Base-by-base conservation (phyloP, 306 rosid species). In the Vicia villosa region DNA sequence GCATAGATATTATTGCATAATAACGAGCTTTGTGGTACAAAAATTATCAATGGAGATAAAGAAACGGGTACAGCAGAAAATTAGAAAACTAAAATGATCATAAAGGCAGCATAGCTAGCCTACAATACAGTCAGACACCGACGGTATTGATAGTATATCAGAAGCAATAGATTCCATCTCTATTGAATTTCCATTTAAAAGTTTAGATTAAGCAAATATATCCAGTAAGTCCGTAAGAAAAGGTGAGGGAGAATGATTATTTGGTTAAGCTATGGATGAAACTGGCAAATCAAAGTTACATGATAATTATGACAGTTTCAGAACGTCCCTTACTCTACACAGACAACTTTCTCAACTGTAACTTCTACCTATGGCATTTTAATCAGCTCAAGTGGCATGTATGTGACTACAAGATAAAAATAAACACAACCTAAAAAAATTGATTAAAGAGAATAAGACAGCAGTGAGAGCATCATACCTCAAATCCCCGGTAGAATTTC, bases 401-500 rank as follows among this genome's bases (percentile, higher is more conserved):
- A 34, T 34, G 51, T 58, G 6, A 49, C 19, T 12, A 56, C 32
- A 17, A 6, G 9, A 16, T 61, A 30, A 52, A 70, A 28, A 26
- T n/a, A 15, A 36, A 0, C n/a, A 63, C 19, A 66, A 46, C 13
- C 16, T 26, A 8, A 52, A 30, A 69, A 76, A 64, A 60, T 38
- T 36, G 55, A 26, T 8, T 38, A 49, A 10, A 47, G 36, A 37
- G 22, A 47, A 24, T 22, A 5, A 26, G 1, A 14, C n/a, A 70
- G 17, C 6, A 65, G 8, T 32, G 6, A 5, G 21, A 73, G 49
- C 42, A 28, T 11, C 9, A 22, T 47, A 90, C 98, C 95, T 90
- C 87, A 55, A 90, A 94, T 14, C 95, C 97, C 0, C 78, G 11
- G 60, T 94, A 94, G 77, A 82, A 88, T 74, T 90, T 94, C 10